Evolutionary conservation across 352 stramenopile genomes (phyloP), one percentile per base, ranked within the genome.

Genomic region (Pythium volutum): DNA sequence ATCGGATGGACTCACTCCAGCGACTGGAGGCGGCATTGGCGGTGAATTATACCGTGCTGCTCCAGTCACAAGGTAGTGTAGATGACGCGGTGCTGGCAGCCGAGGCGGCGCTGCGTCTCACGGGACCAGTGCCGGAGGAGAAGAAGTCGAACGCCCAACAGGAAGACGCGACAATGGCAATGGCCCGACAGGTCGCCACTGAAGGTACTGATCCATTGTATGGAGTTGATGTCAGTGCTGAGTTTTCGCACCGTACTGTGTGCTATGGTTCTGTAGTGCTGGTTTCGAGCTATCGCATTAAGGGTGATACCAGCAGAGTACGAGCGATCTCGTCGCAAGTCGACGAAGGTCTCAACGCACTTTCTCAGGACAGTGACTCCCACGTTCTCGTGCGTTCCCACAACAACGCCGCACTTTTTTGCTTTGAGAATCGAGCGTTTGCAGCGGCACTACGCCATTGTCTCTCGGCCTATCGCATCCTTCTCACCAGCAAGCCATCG

Each of bases 41-140:
- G 3, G 75, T 48, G 6, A 85, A 88, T 56, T 81, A 85, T 46
- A 70, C 72, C 15, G 47, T 78, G 10, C 69, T 85, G 22, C 62
- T 88, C 8, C 69, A 77, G 16, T 47, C 72, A 0, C 70, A 80
- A 53, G 72, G 70, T 14, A 63, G 62, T 20, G 22, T 63, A 5
- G 63, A 69, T 1, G 74, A 82, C 27, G 74, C 74, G 18, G 66
- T 77, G 22, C 52, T 53, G 5, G 69, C 74, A 3, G 72, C 73
- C 1, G 51, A 68, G 12, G 54, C 55, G 1, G 70, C 78, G 2
- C 20, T 80, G 14, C 64, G 55, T 15, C 41, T 64, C 70, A 9
- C 20, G 70, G 18, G 61, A 2, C 34, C 25, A 45, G 0, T 14
- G 16, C 34, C 42, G 29, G 42, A 48, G n/a, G 22, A 45, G 18